Conservation (phyloP, 2,329 filamentous ascomycete species). For the Trichoderma atrobrunneum region DNA sequence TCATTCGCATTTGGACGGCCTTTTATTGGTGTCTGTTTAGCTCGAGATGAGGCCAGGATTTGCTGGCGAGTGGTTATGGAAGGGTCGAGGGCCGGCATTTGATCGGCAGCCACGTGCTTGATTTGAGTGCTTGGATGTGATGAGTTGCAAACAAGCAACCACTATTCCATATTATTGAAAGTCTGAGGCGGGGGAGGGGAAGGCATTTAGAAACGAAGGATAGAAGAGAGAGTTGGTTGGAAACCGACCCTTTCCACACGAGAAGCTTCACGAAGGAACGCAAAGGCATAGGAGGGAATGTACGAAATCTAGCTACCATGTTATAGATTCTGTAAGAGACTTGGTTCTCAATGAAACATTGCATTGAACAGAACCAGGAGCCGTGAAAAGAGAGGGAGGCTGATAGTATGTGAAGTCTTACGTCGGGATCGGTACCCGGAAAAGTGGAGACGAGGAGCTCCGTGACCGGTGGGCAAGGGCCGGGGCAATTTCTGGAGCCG, state of each 20-base stretch:
- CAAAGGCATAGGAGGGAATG: background rate
- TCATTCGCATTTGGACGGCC: conserved; percentile 10
- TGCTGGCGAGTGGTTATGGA: background rate
- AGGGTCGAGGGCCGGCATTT: background rate
- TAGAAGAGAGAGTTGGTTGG: background rate
- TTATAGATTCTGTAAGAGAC: background rate
- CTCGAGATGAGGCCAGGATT: background rate
- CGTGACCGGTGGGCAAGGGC: conserved; percentile 10
- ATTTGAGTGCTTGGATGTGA: background rate
- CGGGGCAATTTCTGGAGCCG: background rate
- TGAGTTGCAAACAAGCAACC: background rate
- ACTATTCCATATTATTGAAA: background rate
- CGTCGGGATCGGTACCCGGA: conserved; percentile 15
- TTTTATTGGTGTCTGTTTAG: background rate
- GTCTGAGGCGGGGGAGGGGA: background rate
- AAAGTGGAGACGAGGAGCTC: conserved; percentile 9
- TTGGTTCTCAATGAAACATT: background rate
- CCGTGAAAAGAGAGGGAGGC: background rate
- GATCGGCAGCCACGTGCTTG: background rate
- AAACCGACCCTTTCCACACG: background rate
- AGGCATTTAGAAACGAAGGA: background rate
- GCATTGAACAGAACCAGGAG: background rate
- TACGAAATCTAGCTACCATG: background rate
- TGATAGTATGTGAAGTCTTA: background rate
- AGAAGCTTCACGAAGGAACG: background rate